Conservation (phyloP, 129 eudicot genomes). For the Lactuca saligna region DNA sequence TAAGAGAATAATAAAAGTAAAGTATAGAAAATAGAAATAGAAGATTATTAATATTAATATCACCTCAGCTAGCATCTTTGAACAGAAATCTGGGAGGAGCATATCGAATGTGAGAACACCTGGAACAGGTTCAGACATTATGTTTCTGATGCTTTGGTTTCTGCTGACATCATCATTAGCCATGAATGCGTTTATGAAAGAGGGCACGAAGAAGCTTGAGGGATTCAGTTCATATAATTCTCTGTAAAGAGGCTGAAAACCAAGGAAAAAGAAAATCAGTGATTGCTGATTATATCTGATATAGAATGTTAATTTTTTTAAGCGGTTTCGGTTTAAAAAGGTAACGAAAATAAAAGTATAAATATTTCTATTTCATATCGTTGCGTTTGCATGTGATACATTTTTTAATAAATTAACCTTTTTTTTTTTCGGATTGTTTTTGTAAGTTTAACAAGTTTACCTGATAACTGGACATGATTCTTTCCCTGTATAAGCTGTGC, state of each 20-base stretch:
- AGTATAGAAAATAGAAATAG: conserved; percentile 39
- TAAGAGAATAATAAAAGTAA: conserved; percentile 47
- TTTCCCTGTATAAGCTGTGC: conserved; percentile 77
- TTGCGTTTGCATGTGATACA: not conserved
- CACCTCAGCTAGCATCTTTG: conserved; percentile 75
- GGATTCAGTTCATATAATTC: conserved; percentile 66
- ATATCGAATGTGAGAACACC: conserved; percentile 73
- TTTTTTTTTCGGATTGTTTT: not conserved
- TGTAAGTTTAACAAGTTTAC: conserved; percentile 23
- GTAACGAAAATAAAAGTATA: no score
- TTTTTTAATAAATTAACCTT: not conserved
- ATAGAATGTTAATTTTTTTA: no score
- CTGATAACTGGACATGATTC: conserved; percentile 82
- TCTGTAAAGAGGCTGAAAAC: conserved; percentile 69
- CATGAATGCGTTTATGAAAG: conserved; percentile 65
- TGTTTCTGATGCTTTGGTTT: conserved; percentile 62
- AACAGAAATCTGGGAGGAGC: conserved; percentile 85
- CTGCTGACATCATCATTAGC: conserved; percentile 35
- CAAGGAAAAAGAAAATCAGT: conserved; percentile 15
- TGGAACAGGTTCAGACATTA: conserved; percentile 82
- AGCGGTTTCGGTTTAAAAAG: no score
- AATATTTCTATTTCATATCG: no score
- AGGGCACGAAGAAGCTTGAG: conserved; percentile 68
- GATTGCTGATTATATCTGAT: not conserved
- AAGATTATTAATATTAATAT: no score